Evolutionary conservation across 345 rosid species (phyloP).

Genomic region (Pseudoturritis turrita): DNA sequence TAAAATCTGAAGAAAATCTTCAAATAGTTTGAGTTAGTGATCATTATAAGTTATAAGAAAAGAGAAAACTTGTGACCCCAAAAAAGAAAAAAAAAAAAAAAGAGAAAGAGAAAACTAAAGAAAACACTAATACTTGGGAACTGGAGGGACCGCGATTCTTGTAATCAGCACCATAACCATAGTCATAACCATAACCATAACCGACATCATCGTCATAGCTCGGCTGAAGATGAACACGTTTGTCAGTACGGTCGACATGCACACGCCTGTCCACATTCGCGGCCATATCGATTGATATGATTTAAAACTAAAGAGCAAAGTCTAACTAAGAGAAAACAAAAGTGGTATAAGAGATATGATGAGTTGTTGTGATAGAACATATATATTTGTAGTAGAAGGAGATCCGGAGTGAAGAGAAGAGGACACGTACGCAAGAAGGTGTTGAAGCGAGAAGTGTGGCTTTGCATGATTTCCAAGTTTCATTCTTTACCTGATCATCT

Average conservation of each 20-base stretch:
- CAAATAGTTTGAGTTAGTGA: neutral
- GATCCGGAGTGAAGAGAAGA: constrained; percentile 12
- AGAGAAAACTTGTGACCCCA: too few species aligned
- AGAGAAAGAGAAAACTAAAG: neutral
- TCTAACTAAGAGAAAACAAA: neutral
- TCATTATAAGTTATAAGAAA: neutral
- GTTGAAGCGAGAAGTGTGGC: constrained; percentile 27
- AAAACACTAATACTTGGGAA: constrained; percentile 12
- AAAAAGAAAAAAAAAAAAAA: too few species aligned
- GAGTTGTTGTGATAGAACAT: neutral
- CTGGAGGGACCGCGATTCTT: constrained; percentile 29
- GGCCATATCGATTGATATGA: constrained; percentile 16
- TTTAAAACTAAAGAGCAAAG: neutral
- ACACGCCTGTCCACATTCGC: constrained; percentile 26
- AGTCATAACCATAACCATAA: constrained; percentile 5
- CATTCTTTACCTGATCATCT: constrained; percentile 13
- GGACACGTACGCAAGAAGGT: constrained; percentile 30
- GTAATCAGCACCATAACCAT: neutral
- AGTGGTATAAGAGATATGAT: neutral
- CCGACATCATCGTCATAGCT: constrained; percentile 3
- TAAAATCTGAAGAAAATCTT: neutral
- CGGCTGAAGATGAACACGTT: constrained; percentile 16
- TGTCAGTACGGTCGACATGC: constrained; percentile 16
- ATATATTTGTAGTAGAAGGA: constrained; percentile 2
- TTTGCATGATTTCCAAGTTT: constrained; percentile 36